Conservation (phyloP, 139 green algal genomes). For the Micractinium conductrix region DNA sequence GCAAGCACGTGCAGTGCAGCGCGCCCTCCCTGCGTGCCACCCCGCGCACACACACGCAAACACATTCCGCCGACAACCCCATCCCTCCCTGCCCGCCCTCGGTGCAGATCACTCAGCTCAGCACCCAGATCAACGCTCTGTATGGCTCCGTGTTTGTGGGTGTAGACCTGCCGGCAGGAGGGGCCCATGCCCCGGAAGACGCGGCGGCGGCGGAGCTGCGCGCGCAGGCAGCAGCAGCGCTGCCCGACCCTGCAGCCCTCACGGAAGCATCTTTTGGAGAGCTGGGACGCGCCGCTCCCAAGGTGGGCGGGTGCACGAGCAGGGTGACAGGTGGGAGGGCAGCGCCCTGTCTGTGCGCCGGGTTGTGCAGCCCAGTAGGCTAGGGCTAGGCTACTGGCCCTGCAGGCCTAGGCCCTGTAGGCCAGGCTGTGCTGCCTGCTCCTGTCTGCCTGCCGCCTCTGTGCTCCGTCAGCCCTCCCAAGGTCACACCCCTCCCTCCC, state of each 20-base stretch:
- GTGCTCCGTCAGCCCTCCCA: too few species aligned
- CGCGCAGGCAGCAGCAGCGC: not conserved
- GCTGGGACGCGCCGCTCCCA: conserved; percentile 40
- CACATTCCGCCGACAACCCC: not conserved
- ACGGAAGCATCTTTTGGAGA: conserved; percentile 52
- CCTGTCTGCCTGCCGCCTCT: not conserved
- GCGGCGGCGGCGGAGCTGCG: not conserved
- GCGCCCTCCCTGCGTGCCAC: not conserved
- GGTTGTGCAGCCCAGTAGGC: not conserved
- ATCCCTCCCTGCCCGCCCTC: not conserved
- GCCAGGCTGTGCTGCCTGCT: conserved; percentile 13
- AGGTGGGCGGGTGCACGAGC: conserved; percentile 11
- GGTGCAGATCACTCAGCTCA: conserved; percentile 44
- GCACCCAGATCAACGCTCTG: conserved; percentile 55
- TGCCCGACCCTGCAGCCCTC: conserved; percentile 20
- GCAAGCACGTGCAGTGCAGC: not conserved
- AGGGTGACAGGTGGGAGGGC: conserved; percentile 34
- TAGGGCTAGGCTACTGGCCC: not conserved
- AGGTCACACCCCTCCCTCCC: not conserved
- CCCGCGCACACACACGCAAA: not conserved
- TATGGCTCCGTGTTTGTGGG: conserved; percentile 57
- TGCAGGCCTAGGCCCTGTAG: not conserved
- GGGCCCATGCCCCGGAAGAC: not conserved
- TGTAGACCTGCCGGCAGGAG: not conserved
- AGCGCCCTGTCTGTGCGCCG: not conserved